These are phyloP conservation scores for Oryza australiensis DNA, from an alignment of 176 grass and related monocot genomes.

Conservation along the genomic window DNA sequence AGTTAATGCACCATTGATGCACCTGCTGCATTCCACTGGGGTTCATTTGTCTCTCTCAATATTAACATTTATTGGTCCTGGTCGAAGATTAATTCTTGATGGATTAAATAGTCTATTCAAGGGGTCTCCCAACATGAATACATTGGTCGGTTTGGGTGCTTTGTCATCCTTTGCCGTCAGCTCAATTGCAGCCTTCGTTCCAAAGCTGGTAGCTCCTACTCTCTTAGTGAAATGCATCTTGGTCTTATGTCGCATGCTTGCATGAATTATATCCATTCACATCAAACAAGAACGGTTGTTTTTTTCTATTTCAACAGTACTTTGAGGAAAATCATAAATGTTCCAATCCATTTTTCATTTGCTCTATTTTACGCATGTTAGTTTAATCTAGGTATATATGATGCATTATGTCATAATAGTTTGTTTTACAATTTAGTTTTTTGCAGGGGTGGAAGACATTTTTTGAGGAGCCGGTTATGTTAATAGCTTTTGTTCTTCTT, in stretches of 20 bases:
- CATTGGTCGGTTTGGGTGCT: slow-evolving; percentile 92
- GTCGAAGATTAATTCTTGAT: slow-evolving; percentile 80
- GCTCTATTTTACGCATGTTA: slow-evolving; percentile 17
- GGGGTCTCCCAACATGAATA: slow-evolving; percentile 95
- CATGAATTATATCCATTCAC: slow-evolving; percentile 12
- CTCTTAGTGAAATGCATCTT: background rate
- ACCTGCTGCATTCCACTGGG: slow-evolving; percentile 74
- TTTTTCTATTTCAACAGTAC: background rate
- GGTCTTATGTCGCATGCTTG: slow-evolving; percentile 10
- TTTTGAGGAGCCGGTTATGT: slow-evolving; percentile 97
- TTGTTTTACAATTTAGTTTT: slow-evolving; percentile 36
- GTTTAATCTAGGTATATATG: background rate
- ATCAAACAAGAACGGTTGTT: background rate
- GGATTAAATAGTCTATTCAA: slow-evolving; percentile 77
- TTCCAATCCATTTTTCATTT: slow-evolving; percentile 14
- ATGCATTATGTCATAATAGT: background rate
- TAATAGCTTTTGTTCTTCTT: slow-evolving; percentile 97
- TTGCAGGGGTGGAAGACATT: slow-evolving; percentile 97
- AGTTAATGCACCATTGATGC: slow-evolving; percentile 62
- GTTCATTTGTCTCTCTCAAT: slow-evolving; percentile 94
- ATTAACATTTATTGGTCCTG: slow-evolving; percentile 89
- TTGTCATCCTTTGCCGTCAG: slow-evolving; percentile 93
- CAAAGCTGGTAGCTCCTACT: slow-evolving; percentile 70
- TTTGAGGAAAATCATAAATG: slow-evolving; percentile 24
- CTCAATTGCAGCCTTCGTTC: slow-evolving; percentile 77